Evolutionary conservation across 2,329 filamentous ascomycete species (phyloP), one percentile per base, ranked within the genome.

Genomic region (Fusarium sp.): DNA sequence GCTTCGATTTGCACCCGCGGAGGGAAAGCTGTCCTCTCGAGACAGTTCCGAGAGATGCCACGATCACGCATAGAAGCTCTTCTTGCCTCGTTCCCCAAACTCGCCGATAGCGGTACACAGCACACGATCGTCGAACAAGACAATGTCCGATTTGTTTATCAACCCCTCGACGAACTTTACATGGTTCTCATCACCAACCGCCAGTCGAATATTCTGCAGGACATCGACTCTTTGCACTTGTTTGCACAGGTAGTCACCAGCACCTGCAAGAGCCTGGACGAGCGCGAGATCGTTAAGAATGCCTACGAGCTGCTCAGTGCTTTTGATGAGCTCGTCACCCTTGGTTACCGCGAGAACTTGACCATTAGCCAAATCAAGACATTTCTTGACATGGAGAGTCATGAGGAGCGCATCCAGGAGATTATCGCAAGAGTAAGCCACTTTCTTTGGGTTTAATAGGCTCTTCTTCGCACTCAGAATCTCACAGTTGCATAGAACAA

Each of bases 101-200:
- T 98, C 62, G 94, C 96, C 77, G 94, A 98, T 82, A 94, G 93
- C 69, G 93, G 94, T 67, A 98, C 94, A 55, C 96, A 99, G 83
- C 96, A 99, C 82, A 99, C 96, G 29, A 99, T 93, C 8, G 94
- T 98, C 77, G 96, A 99, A 83, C 94, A 98, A 83, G 97, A 99
- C 85, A 98, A 97, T 85, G 96, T 99, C 78, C 95, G 96, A 84
- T 99, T 98, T 80, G 96, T 99, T 63, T 99, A 99, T 86, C 96
- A 99, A 82, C 97, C 96, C 65, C 88, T 99, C 71, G 97, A 99
- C 84, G 97, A 99, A 85, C 91, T 99, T 71, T 99, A 99, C 88
- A 98, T 99, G 90, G 95, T 99, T 73, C 90, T 99, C 78, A 98
- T 99, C 83, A 99, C 97, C 81, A 99, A 99, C 86, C 92, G 94